These are phyloP conservation scores for Sporothrix variecibatus DNA, from an alignment of 2,329 filamentous ascomycete species.

Conservation along the genomic window DNA sequence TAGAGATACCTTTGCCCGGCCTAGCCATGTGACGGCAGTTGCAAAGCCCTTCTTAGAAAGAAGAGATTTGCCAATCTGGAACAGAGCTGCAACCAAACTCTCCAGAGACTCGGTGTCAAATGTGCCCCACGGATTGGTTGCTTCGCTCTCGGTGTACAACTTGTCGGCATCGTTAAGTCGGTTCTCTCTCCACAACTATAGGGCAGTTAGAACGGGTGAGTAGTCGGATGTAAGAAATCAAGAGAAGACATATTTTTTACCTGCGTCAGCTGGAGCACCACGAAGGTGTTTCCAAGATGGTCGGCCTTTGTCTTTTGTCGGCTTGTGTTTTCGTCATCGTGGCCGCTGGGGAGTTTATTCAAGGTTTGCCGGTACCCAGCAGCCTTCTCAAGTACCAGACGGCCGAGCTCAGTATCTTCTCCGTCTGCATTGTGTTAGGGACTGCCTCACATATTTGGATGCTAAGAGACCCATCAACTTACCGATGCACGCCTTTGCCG, in stretches of 20 bases:
- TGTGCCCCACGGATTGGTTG: constrained; percentile 43
- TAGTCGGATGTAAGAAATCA: not conserved
- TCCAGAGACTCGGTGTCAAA: constrained; percentile 58
- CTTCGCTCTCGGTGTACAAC: constrained; percentile 62
- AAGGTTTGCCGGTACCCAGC: constrained; percentile 51
- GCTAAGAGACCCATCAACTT: constrained; percentile 28
- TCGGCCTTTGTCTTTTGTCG: constrained; percentile 30
- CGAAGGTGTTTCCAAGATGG: constrained; percentile 61
- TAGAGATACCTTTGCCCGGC: constrained; percentile 64
- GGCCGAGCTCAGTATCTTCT: constrained; percentile 58
- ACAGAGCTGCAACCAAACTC: constrained; percentile 66
- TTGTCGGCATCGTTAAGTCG: constrained; percentile 76
- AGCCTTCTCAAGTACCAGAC: constrained; percentile 64
- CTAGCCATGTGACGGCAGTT: constrained; percentile 70
- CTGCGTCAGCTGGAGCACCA: constrained; percentile 65
- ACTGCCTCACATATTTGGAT: not conserved
- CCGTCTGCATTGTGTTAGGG: constrained; percentile 43
- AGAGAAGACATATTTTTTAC: constrained; percentile 49
- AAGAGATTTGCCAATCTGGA: constrained; percentile 68
- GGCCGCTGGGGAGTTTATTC: constrained; percentile 35
- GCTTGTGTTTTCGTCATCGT: constrained; percentile 34
- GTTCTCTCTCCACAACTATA: constrained; percentile 68
- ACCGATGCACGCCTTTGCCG: constrained; percentile 60
- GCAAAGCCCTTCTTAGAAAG: constrained; percentile 53
- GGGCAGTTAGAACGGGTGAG: not conserved